Percentiles rank a stretch among this genome's conserved stretches.
Conservation (phyloP, 1,284 basidiomycete species). For the Ustilago tritici region DNA sequence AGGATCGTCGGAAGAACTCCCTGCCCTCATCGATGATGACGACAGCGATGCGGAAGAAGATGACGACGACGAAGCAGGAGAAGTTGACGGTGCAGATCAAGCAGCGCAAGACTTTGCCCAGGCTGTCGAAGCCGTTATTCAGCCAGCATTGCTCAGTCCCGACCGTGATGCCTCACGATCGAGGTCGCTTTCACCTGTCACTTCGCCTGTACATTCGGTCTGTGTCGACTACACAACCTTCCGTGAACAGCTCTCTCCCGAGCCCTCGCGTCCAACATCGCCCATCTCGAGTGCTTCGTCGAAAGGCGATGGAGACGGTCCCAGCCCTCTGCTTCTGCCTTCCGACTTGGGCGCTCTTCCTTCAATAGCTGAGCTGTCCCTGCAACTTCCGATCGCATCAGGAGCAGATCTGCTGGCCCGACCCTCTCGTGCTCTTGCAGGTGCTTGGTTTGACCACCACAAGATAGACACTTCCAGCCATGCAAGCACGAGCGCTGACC, state of each 20-base stretch:
- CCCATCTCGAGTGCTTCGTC: conserved; percentile 44
- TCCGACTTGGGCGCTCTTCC: conserved; percentile 27
- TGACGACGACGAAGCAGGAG: conserved; percentile 39
- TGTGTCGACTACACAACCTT: conserved; percentile 20
- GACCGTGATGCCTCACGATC: conserved; percentile 15
- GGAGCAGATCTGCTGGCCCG: conserved; percentile 5
- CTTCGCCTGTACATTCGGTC: conserved; percentile 30
- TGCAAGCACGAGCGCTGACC: conserved; percentile 22
- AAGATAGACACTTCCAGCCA: conserved; percentile 8
- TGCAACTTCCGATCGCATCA: conserved; percentile 24
- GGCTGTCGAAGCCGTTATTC: background rate
- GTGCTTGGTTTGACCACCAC: conserved; percentile 31
- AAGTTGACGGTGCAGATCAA: conserved; percentile 9
- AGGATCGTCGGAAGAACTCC: conserved; percentile 45
- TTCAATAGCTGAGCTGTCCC: conserved; percentile 32
- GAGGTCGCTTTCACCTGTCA: conserved; percentile 28
- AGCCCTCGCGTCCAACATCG: conserved; percentile 40
- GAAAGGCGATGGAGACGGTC: conserved; percentile 34
- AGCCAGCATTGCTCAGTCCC: conserved; percentile 3
- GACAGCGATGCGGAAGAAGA: conserved; percentile 51
- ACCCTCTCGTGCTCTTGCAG: conserved; percentile 14
- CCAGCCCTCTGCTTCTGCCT: conserved; percentile 29
- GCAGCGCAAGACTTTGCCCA: conserved; percentile 1
- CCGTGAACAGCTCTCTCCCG: conserved; percentile 34
- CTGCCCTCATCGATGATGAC: conserved; percentile 48